Evolutionary conservation across 768 basidiomycete species (phyloP), one percentile per base, ranked within the genome.

Genomic region (Myochromella boudieri): DNA sequence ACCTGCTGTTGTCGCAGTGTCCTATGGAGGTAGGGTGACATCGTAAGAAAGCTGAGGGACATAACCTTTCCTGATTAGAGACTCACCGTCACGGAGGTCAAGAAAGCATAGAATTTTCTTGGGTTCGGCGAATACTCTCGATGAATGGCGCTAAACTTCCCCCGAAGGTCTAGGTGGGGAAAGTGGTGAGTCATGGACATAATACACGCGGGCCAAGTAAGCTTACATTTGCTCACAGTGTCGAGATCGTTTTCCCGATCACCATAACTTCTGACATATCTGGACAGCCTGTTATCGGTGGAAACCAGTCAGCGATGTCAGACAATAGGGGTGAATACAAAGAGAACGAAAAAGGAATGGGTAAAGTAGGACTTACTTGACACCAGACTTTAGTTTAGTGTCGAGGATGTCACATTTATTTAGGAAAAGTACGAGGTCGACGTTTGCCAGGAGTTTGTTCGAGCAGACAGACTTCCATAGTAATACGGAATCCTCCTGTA

Each of bases 351-450:
- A 33, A 28, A 33, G 11, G 33, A 26, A 27, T 17, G 33, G 26
- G 31, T 5, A 40, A 22, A 37, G 21, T 44, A 34, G 18, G 1
- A 40, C 54, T 17, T 37, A 56, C 59, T 31, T 51, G 17, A 78
- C 66, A 0, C 82, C 81, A 1, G 60, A 57, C 18, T 72, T 71
- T 31, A 91, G 68, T 65, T 92, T 92, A 45, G 70, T 60, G 36
- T 85, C 83, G 31, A 92, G 69, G 45, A 91, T 85, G 63, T 92
- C 89, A 56, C 90, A 91, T 59, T 93, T 93, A 72, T 92, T 92
- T 42, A 93, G 75, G 73, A 92, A 93, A 21, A 92, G 73, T 42
- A 92, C 82, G 26, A 92, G 71, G 56, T 91, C 87, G 39, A 91
- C 91, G 45, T 78, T 80, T 5, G 83, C 84, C 0, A 93, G 75